Evolutionary conservation across 164 flowering plant species (phyloP).

Genomic region (Saururus chinensis): DNA sequence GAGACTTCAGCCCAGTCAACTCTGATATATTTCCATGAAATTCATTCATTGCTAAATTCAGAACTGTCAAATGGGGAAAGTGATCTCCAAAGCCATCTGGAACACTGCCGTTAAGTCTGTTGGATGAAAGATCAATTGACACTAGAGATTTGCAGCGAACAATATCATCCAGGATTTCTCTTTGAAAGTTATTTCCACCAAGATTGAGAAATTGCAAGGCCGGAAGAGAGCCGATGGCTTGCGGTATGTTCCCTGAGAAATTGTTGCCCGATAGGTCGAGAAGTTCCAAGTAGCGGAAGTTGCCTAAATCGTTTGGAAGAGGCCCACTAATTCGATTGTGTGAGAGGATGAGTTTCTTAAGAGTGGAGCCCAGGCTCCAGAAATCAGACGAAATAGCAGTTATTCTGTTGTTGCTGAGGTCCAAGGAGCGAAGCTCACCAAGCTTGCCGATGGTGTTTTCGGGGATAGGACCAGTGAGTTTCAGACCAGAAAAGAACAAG

Average conservation of each 20-base stretch:
- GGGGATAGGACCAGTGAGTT: constrained; percentile 72
- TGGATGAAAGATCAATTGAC: constrained; percentile 46
- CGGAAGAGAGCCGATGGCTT: constrained; percentile 38
- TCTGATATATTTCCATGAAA: constrained; percentile 50
- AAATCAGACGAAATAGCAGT: constrained; percentile 71
- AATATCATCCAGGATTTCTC: constrained; percentile 42
- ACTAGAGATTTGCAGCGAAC: constrained; percentile 38
- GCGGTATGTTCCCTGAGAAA: constrained; percentile 57
- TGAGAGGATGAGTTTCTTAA: constrained; percentile 58
- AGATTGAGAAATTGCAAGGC: constrained; percentile 43
- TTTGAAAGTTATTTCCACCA: constrained; percentile 37
- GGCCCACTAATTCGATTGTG: constrained; percentile 45
- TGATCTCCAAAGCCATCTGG: constrained; percentile 59
- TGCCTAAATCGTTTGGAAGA: constrained; percentile 61
- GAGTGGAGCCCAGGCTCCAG: constrained; percentile 54
- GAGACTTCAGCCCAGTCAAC: constrained; percentile 36
- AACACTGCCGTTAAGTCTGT: constrained; percentile 42
- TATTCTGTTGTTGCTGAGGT: constrained; percentile 76
- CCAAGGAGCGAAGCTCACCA: constrained; percentile 48
- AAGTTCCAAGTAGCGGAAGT: constrained; percentile 50
- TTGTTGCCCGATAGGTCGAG: constrained; percentile 61
- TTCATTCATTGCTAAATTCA: constrained; percentile 60
- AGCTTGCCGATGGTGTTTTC: constrained; percentile 84
- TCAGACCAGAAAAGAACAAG: constrained; percentile 38
- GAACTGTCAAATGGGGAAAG: constrained; percentile 42